Evolutionary conservation across 331 rosid genomes (phyloP).

Genomic region (Acacia concinna): DNA sequence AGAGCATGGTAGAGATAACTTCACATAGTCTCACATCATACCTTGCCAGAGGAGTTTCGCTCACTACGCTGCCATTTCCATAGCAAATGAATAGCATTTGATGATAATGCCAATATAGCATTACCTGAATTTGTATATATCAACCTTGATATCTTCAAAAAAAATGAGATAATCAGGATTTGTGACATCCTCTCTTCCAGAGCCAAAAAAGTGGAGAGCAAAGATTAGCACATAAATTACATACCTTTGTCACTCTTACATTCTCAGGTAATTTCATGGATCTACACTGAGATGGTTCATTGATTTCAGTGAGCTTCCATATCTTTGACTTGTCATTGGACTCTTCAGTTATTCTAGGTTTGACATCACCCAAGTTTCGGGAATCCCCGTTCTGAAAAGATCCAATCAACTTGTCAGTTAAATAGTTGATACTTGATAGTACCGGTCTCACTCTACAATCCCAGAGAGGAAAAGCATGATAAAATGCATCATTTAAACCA

Average conservation of each 20-base stretch:
- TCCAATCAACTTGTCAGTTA: slow-evolving; percentile 26
- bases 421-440: not conserved
- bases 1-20: slow-evolving; percentile 24
- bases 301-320: slow-evolving; percentile 97
- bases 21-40: slow-evolving; percentile 26
- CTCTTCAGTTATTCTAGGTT: slow-evolving; percentile 93
- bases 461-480: too few species aligned
- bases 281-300: slow-evolving; percentile 86
- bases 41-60: slow-evolving; percentile 82
- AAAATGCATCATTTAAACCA: not conserved
- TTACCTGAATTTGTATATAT: slow-evolving; percentile 93
- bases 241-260: slow-evolving; percentile 77
- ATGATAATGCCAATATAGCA: slow-evolving; percentile 90
- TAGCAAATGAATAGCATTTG: slow-evolving; percentile 91
- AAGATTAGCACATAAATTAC: not conserved
- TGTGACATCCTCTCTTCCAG: slow-evolving; percentile 21
- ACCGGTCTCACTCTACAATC: not conserved
- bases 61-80: slow-evolving; percentile 97
- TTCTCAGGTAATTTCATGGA: slow-evolving; percentile 94
- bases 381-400: slow-evolving; percentile 79
- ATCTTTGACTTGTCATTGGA: slow-evolving; percentile 95
- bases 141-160: slow-evolving; percentile 82
- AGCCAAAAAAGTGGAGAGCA: not conserved
- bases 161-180: slow-evolving; percentile 27
- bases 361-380: slow-evolving; percentile 84